phyloP scores from a whole-genome alignment of 495 filamentous ascomycete species.

The Hapsidospora chrysogenum region DNA sequence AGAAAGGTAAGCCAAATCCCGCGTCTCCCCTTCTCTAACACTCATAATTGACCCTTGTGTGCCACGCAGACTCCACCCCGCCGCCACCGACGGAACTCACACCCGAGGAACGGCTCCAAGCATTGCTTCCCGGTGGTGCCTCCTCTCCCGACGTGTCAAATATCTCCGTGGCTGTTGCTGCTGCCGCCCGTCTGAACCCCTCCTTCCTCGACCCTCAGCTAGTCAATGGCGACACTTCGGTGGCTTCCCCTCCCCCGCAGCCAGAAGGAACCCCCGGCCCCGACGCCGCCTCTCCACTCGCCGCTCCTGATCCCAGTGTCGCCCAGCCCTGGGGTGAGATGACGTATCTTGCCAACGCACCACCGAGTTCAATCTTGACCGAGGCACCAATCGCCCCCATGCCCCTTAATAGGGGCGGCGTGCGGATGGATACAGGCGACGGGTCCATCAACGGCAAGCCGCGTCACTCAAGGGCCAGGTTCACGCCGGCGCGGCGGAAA shows the following conservation, averaged over 20 bases:
- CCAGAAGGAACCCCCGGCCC: conserved; percentile 1
- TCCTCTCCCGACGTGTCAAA: conserved; percentile 15
- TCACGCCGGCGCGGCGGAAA: conserved; percentile 47
- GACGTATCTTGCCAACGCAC: conserved; percentile 20
- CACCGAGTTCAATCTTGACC: conserved; percentile 5
- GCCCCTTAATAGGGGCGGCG: conserved; percentile 19
- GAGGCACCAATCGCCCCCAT: conserved; percentile 6
- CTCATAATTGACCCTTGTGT: neutral
- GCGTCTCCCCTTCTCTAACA: neutral
- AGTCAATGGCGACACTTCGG: conserved; percentile 16
- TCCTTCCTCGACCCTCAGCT: conserved; percentile 32
- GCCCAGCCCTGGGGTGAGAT: conserved; percentile 26
- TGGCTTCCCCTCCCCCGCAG: conserved; percentile 8
- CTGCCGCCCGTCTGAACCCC: conserved; percentile 27
- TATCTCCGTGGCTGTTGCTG: conserved; percentile 28
- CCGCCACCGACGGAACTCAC: conserved; percentile 7
- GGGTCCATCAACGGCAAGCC: conserved; percentile 15
- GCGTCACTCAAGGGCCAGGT: conserved; percentile 41
- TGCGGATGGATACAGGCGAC: conserved; percentile 20
- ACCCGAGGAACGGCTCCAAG: conserved; percentile 20
- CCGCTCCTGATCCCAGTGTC: conserved; percentile 5
- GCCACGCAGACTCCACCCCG: conserved; percentile 2
- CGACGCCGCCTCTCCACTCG: conserved; percentile 1
- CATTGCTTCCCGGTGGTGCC: conserved; percentile 11
- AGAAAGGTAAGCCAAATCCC: conserved; percentile 14